Base-by-base conservation (phyloP, 768 basidiomycete species). In the Crepidotus variabilis region DNA sequence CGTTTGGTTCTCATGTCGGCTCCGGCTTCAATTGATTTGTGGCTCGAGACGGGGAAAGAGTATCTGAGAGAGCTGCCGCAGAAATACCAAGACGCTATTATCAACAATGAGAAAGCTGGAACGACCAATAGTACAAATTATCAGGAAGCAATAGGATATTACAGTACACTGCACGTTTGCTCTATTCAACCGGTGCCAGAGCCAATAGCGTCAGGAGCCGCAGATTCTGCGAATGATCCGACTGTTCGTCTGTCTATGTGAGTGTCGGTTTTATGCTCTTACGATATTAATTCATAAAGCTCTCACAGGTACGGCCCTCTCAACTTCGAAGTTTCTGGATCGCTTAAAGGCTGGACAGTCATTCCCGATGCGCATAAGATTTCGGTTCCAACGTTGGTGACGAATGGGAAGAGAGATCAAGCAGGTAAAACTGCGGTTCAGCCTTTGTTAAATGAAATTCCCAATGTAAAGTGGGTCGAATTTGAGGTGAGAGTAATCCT, bases 261-360 rank as follows among this genome's bases (percentile, higher is more conserved):
- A 56, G 73, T 61, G 6, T 5, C 0, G 14, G 39, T 16, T 33
- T 13, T 28, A 11, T 10, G 28, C 28, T 20, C n/a, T n/a, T n/a
- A n/a, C n/a, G 28, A 45, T 14, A 32, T 23, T 7, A 6, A 9
- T 2, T 39, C 46, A 43, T 20, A 22, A 21, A 22, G 46, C 47
- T 24, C 8, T n/a, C 52, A n/a, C n/a, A 77, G 77, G 69, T 61
- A 67, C 6, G 72, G 76, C 14, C 68, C 70, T 2, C 71, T 69
- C 33, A 65, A 69, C 23, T 77, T 76, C 54, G 51, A 65, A 32
- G 62, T 74, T 2, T 51, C 50, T 3, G 68, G 67, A 20, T 61
- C 54, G 6, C 34, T 67, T 14, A 62, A 61, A 32, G 46, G 54
- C 10, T 67, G 65, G 65, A 54, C 57, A 11, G 59, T 70, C 20